Conservation (phyloP, 768 basidiomycete genomes). For the Leccinum uliginosum region DNA sequence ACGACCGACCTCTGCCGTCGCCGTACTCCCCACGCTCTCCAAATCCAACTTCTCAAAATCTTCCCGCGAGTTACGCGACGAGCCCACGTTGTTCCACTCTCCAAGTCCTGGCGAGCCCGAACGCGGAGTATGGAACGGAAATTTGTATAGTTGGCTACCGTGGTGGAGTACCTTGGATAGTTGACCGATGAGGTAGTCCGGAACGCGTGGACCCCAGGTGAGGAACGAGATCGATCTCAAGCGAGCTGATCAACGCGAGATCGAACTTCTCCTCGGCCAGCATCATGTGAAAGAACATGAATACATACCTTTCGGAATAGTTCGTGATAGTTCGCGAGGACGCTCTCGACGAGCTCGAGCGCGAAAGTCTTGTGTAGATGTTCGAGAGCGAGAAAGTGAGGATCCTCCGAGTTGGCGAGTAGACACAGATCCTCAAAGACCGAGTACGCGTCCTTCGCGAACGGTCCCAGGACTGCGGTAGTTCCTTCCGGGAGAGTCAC, state of each 20-base stretch:
- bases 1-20: constrained; percentile 49
- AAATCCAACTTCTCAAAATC: constrained; percentile 37
- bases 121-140: not conserved
- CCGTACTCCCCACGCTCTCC: constrained; percentile 56
- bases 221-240: constrained; percentile 79
- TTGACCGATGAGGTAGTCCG: constrained; percentile 64
- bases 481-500: constrained; percentile 66
- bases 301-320: constrained; percentile 65
- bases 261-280: constrained; percentile 84
- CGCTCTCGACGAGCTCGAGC: constrained; percentile 92
- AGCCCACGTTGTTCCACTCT: constrained; percentile 4
- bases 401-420: constrained; percentile 76
- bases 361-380: constrained; percentile 90
- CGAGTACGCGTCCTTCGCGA: constrained; percentile 79
- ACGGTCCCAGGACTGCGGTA: constrained; percentile 59
- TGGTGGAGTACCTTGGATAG: constrained; percentile 68
- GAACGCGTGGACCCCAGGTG: constrained; percentile 63
- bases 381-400: constrained; percentile 77
- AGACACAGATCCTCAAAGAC: constrained; percentile 93
- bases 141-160: constrained; percentile 63
- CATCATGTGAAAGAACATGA: not conserved
- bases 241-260: constrained; percentile 66
- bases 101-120: constrained; percentile 9
- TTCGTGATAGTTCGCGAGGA: constrained; percentile 85
- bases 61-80: constrained; percentile 14